These are phyloP conservation scores for Cicer chorassanicum DNA, from an alignment of 306 rosid species.

Conservation along the genomic window DNA sequence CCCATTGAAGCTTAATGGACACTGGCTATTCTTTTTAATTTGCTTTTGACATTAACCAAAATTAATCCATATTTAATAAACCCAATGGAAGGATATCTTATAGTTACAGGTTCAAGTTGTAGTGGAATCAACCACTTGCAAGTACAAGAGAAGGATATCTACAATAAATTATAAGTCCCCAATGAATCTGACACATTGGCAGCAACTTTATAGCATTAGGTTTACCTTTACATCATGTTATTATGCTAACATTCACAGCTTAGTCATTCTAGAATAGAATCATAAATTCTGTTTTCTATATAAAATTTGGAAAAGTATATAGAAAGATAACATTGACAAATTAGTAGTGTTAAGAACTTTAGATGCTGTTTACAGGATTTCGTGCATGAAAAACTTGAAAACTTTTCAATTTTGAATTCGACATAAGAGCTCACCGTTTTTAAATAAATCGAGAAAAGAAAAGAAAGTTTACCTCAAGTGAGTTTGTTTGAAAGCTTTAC, in stretches of 20 bases:
- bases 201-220: neutral
- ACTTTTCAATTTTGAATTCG: constrained; percentile 22
- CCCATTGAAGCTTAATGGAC: constrained; percentile 8
- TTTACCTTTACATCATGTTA: neutral
- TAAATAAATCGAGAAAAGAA: too few species aligned
- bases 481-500: too few species aligned
- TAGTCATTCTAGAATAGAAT: constrained; percentile 28
- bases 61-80: neutral
- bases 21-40: neutral
- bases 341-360: neutral
- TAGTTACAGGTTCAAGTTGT: neutral
- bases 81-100: neutral
- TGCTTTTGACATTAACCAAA: constrained; percentile 15
- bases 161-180: neutral
- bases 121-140: neutral
- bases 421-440: constrained; percentile 59
- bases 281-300: neutral
- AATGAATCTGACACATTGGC: neutral
- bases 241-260: neutral
- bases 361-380: neutral
- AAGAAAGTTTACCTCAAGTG: too few species aligned
- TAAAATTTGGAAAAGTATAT: neutral
- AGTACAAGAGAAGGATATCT: neutral
- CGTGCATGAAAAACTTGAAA: constrained; percentile 11
- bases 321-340: neutral